Conservation (phyloP, 345 rosid genomes). For the Arabis hirsuta region DNA sequence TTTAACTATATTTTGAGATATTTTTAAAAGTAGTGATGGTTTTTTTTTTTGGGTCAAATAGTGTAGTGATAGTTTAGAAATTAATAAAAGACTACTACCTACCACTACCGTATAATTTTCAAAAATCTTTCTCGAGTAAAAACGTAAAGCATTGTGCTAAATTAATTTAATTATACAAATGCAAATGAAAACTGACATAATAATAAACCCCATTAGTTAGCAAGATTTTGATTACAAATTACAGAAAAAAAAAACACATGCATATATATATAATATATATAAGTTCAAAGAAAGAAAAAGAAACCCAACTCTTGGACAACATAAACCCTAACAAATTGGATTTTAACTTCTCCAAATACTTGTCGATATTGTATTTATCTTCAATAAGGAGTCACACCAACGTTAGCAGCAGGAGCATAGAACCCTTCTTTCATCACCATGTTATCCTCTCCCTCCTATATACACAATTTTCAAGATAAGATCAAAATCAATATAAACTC, state of each 20-base stretch:
- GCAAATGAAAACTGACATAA: slow-evolving; percentile 17
- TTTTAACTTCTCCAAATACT: slow-evolving; percentile 20
- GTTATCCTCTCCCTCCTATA: slow-evolving; percentile 83
- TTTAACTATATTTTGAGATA: neutral
- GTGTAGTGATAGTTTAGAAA: neutral
- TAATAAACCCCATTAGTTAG: slow-evolving; percentile 33
- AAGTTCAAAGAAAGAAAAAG: slow-evolving; percentile 39
- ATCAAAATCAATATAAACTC: slow-evolving; percentile 18
- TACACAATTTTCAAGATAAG: slow-evolving; percentile 3
- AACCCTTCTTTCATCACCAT: slow-evolving; percentile 78
- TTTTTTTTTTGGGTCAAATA: too few relatives aligned
- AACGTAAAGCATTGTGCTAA: neutral
- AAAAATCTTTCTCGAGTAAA: neutral
- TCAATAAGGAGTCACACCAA: slow-evolving; percentile 74
- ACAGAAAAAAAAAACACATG: slow-evolving; percentile 21
- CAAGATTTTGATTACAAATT: slow-evolving; percentile 44
- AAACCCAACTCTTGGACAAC: slow-evolving; percentile 30
- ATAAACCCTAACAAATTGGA: slow-evolving; percentile 19
- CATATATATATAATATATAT: slow-evolving; percentile 29
- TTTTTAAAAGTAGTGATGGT: neutral
- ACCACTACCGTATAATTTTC: neutral
- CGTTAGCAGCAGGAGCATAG: slow-evolving; percentile 67
- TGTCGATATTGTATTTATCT: slow-evolving; percentile 25
- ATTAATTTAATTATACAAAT: neutral
- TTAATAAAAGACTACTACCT: neutral